A percentile compares a stretch with the other conserved stretches of the same genome.
Conservation (phyloP, 345 rosid genomes). For the Viola odorata region DNA sequence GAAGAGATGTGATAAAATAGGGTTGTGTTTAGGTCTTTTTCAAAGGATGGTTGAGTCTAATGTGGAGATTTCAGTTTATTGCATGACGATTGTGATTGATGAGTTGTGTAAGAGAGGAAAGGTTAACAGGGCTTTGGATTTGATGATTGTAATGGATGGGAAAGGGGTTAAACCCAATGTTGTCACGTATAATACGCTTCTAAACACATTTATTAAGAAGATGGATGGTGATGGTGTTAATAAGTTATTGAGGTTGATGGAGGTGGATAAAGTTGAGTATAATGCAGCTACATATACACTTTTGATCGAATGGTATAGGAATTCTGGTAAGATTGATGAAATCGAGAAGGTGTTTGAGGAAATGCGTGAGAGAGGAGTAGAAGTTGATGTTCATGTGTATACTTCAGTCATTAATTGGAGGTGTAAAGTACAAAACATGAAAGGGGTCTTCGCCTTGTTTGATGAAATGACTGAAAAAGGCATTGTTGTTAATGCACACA, state of each 20-base stretch:
- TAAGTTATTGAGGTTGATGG: conserved; percentile 57
- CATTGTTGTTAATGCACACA: conserved; percentile 47
- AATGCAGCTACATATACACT: conserved; percentile 59
- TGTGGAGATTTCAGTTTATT: conserved; percentile 48
- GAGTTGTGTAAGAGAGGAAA: conserved; percentile 59
- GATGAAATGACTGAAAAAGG: conserved; percentile 70
- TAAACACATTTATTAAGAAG: conserved; percentile 50
- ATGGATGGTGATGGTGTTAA: conserved; percentile 44
- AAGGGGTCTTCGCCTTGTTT: conserved; percentile 58
- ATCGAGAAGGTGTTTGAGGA: conserved; percentile 66
- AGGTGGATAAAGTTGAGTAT: conserved; percentile 41
- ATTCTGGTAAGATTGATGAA: conserved; percentile 36
- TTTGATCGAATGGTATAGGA: conserved; percentile 39
- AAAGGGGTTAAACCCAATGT: conserved; percentile 61
- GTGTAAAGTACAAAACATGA: conserved; percentile 51
- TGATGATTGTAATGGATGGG: conserved; percentile 38
- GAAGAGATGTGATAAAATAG: conserved; percentile 44
- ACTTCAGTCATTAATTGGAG: conserved; percentile 54
- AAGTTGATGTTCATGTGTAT: conserved; percentile 48
- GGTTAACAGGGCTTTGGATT: conserved; percentile 40
- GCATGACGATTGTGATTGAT: conserved; percentile 61
- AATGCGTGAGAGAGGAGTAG: conserved; percentile 60
- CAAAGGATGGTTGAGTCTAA: conserved; percentile 47
- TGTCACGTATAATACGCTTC: conserved; percentile 59
- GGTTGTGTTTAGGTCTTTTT: conserved; percentile 46